Evolutionary conservation across 2,329 filamentous ascomycete genomes (phyloP), one percentile per base, ranked within the genome.

Genomic region (Blastomyces silverae): DNA sequence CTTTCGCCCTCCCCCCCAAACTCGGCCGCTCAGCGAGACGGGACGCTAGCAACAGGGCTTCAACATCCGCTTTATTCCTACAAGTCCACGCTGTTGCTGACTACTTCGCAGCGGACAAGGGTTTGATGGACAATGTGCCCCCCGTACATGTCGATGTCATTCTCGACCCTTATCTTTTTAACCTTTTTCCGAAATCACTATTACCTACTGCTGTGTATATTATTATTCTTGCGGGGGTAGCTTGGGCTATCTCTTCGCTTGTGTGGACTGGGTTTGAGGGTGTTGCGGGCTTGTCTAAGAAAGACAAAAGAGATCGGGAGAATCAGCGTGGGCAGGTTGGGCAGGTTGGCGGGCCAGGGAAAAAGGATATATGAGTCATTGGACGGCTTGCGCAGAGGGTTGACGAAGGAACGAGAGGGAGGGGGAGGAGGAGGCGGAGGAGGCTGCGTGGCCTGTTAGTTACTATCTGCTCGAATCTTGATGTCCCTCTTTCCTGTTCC

Each of bases 161-260:
- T 71, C 84, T 99, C 31, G 94, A 97, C 75, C 92, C 92, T 0
- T 97, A 88, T 73, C 66, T 95, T 52, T 78, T 88, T 72, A 94
- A 95, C 78, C 73, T 92, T 20, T 82, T 97, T 62, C 94, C 94
- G 15, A 82, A 81, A 62, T 96, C 92, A 3, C 80, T 97, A 20
- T 72, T 89, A 28, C 87, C 90, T 25, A 93, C 89, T 1, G 85
- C 85, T 15, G 79, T 78, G 46, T 96, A 92, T 76, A 82, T 95
- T 63, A 71, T 82, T 3, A 69, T 84, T 2, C 82, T 96, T 63
- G 85, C 86, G 13, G 67, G 82, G 48, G 69, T 78, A 50, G 79
- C 81, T 37, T 84, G 82, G 76, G 80, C 81, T 59, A 66, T 85
- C 1, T 84, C 83, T 2, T 76, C 72, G 13, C 72, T 73, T 66